Percentiles rank a stretch among this genome's conserved stretches.
phyloP scores from a whole-genome alignment of 2,329 filamentous ascomycete genomes.

The Neopestalotiopsis clavispora region DNA sequence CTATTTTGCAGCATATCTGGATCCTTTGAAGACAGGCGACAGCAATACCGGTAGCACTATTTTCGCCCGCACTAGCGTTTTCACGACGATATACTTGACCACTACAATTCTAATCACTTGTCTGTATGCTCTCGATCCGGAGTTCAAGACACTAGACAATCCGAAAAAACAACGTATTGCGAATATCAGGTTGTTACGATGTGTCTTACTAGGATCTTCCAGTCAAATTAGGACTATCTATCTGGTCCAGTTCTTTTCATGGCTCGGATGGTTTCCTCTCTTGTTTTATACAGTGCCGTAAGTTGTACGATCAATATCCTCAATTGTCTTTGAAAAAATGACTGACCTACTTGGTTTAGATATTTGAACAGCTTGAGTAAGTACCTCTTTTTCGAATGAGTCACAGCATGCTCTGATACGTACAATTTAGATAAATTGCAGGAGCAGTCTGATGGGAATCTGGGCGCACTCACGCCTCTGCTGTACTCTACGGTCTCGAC shows the following conservation, averaged over 20 bases:
- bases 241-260: conserved; percentile 7
- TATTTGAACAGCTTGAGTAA: neutral
- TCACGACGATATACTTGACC: neutral
- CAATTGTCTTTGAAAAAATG: neutral
- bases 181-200: neutral
- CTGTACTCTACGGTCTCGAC: neutral
- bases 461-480: neutral
- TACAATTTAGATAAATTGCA: too few species aligned
- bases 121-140: neutral
- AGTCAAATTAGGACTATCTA: conserved; percentile 1
- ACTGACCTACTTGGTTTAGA: neutral
- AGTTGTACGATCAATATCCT: neutral
- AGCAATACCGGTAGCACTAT: neutral
- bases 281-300: conserved; percentile 12
- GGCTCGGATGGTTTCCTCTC: conserved; percentile 11
- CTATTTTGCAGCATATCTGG: conserved; percentile 7
- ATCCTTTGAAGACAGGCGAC: neutral
- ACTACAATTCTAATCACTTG: neutral
- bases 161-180: neutral
- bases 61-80: neutral
- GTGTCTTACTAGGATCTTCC: neutral
- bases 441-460: too few species aligned
- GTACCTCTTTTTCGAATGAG: neutral
- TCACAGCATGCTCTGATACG: too few species aligned
- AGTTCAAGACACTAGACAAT: neutral